Conservation (phyloP, 306 rosid genomes). For the Cucurbita argyrosperma region DNA sequence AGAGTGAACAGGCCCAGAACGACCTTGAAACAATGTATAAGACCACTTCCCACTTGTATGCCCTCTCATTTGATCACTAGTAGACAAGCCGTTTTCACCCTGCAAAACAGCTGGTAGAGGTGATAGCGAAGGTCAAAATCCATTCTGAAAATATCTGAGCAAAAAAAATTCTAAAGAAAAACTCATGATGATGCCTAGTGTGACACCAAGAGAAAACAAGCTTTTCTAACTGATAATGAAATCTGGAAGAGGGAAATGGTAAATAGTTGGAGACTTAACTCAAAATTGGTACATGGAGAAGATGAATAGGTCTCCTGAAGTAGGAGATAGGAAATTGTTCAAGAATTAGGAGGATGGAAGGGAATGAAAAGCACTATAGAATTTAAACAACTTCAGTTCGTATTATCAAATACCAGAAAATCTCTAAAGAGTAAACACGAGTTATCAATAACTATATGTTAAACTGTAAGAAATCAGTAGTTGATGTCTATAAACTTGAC, state of each 20-base stretch:
- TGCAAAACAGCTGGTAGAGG: conserved; percentile 55
- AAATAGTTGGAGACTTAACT: not conserved
- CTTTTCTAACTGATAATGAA: not conserved
- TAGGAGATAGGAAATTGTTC: not conserved
- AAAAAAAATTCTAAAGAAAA: not conserved
- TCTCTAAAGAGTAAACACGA: not conserved
- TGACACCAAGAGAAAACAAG: not conserved
- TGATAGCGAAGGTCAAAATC: conserved; percentile 10
- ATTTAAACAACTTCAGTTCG: not conserved
- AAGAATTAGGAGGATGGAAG: not conserved
- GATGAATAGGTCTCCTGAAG: not conserved
- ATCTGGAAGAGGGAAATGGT: not conserved
- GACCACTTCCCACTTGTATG: conserved; percentile 47
- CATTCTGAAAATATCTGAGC: not conserved
- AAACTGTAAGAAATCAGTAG: not conserved
- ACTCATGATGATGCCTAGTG: not conserved
- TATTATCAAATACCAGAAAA: not conserved
- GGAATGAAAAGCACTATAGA: not conserved
- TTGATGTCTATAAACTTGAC: not conserved
- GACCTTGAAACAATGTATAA: conserved; percentile 85
- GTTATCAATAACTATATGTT: not conserved
- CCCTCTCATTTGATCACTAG: conserved; percentile 42
- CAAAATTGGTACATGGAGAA: not conserved
- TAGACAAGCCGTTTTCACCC: conserved; percentile 51
- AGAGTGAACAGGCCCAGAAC: conserved; percentile 89